Conservation (phyloP, 106 monocot genomes). For the Iris macrosiphon region DNA sequence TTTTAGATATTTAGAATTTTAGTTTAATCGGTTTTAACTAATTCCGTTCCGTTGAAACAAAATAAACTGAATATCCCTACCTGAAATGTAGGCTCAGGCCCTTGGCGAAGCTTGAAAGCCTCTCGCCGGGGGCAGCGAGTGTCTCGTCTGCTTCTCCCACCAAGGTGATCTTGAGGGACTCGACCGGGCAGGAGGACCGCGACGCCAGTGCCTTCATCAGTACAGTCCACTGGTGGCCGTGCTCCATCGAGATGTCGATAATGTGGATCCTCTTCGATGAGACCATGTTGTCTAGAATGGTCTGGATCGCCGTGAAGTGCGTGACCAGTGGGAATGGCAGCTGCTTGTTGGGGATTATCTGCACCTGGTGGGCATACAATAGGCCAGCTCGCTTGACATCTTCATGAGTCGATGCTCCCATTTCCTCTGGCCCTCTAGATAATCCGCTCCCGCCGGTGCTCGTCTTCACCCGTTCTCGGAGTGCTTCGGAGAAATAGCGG, state of each 20-base stretch:
- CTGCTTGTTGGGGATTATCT: too few species aligned
- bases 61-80: too few species aligned
- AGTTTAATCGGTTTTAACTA: too few species aligned
- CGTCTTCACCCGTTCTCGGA: background rate
- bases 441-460: background rate
- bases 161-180: slow-evolving; percentile 11
- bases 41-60: too few species aligned
- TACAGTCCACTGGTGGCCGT: background rate
- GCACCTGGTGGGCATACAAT: background rate
- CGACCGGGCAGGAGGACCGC: background rate
- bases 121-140: background rate
- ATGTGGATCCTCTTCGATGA: slow-evolving; percentile 5
- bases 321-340: background rate
- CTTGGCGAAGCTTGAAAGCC: slow-evolving; percentile 4
- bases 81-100: background rate
- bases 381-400: background rate
- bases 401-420: background rate
- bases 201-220: slow-evolving; percentile 10
- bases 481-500: background rate
- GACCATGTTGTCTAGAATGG: slow-evolving; percentile 11
- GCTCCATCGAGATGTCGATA: slow-evolving; percentile 11
- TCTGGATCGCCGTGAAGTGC: slow-evolving; percentile 9
- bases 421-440: background rate
- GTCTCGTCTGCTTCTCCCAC: slow-evolving; percentile 1
- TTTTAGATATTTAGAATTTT: too few species aligned